A percentile compares a stretch with the other conserved stretches of the same genome.
Conservation (phyloP, 1,139 yeast species). For the Saccharomycopsis crataegensis region DNA sequence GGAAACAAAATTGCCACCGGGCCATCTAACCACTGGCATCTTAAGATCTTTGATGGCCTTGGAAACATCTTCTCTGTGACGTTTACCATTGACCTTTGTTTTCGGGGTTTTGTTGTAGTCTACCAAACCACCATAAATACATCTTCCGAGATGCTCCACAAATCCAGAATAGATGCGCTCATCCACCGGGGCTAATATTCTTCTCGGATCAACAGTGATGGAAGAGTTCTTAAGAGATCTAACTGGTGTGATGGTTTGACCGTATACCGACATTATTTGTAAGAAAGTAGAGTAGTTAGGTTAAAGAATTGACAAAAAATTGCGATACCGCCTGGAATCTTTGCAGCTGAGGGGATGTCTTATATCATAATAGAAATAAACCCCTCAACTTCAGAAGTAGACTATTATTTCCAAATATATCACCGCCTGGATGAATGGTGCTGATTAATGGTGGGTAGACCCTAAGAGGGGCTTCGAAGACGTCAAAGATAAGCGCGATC, state of each 20-base stretch:
- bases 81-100: no score
- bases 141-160: constrained; percentile 31
- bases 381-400: no score
- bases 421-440: no score
- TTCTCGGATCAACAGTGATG: constrained; percentile 24
- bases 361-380: no score
- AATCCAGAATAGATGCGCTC: constrained; percentile 30
- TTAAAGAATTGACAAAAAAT: no score
- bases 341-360: no score
- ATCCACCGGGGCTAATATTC: constrained; percentile 25
- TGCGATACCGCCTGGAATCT: no score
- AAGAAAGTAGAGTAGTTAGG: no score
- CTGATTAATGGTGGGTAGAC: not conserved
- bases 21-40: no score
- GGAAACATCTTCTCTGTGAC: constrained; percentile 24
- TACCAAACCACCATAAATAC: constrained; percentile 32
- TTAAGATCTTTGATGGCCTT: constrained; percentile 31
- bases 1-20: no score
- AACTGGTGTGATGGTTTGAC: constrained; percentile 19
- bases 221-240: constrained; percentile 15
- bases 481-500: not conserved
- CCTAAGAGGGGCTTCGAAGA: not conserved
- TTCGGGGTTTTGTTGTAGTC: no score
- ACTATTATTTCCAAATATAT: no score
- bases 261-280: constrained; percentile 16